These are phyloP conservation scores for Fusarium palustre DNA, from an alignment of 2,329 filamentous ascomycete species.

Conservation along the genomic window DNA sequence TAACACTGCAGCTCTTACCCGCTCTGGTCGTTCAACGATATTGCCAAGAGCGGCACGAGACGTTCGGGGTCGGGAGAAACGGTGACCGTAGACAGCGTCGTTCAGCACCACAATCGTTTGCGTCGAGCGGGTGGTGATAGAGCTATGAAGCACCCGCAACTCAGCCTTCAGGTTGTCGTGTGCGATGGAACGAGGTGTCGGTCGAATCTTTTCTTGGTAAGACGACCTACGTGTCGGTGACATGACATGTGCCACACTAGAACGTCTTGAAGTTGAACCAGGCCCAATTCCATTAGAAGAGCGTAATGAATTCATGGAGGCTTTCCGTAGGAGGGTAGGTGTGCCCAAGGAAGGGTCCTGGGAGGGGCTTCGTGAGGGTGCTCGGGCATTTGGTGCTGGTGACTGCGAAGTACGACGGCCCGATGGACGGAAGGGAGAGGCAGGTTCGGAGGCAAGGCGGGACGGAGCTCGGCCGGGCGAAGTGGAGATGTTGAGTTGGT, in stretches of 20 bases:
- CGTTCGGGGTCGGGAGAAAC: slow-evolving; percentile 85
- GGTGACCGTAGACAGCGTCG: slow-evolving; percentile 94
- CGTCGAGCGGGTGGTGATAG: slow-evolving; percentile 55
- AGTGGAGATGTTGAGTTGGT: slow-evolving; percentile 58
- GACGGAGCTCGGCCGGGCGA: slow-evolving; percentile 48
- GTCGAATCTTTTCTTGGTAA: slow-evolving; percentile 52
- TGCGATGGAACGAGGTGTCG: slow-evolving; percentile 70
- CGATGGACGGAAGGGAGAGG: slow-evolving; percentile 56
- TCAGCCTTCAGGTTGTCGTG: slow-evolving; percentile 77
- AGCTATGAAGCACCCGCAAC: slow-evolving; percentile 70
- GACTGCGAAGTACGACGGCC: slow-evolving; percentile 49
- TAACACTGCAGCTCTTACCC: slow-evolving; percentile 84
- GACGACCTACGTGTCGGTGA: slow-evolving; percentile 58
- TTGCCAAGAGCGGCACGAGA: slow-evolving; percentile 76
- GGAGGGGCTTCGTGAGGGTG: slow-evolving; percentile 58
- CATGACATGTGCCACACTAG: slow-evolving; percentile 60
- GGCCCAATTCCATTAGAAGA: slow-evolving; percentile 58
- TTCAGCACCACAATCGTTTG: slow-evolving; percentile 88
- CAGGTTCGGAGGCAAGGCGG: slow-evolving; percentile 54
- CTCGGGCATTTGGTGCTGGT: slow-evolving; percentile 42
- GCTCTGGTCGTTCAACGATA: slow-evolving; percentile 94
- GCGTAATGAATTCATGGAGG: slow-evolving; percentile 68
- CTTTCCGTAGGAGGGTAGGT: slow-evolving; percentile 65
- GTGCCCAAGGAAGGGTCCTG: slow-evolving; percentile 60
- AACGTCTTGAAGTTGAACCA: slow-evolving; percentile 58